Evolutionary conservation across 1,284 basidiomycete species (phyloP).

Genomic region (Nidula niveotomentosa): DNA sequence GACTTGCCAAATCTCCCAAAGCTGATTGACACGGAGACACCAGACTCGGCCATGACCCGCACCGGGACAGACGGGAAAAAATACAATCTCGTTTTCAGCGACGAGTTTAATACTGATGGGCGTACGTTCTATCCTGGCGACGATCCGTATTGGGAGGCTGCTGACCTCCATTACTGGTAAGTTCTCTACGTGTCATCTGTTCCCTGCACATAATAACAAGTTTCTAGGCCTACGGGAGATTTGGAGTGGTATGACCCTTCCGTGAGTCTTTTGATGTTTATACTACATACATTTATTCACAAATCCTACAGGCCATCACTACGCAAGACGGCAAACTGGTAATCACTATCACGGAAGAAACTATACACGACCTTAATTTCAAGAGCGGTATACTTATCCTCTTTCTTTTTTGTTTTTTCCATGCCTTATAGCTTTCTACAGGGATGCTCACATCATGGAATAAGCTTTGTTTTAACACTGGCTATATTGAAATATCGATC

Average conservation of each 20-base stretch:
- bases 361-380: slow-evolving; percentile 75
- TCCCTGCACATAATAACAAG: slow-evolving; percentile 19
- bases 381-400: slow-evolving; percentile 57
- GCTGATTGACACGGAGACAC: slow-evolving; percentile 74
- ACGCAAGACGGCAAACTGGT: slow-evolving; percentile 74
- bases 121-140: slow-evolving; percentile 79
- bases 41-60: slow-evolving; percentile 47
- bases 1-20: slow-evolving; percentile 52
- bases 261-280: slow-evolving; percentile 30
- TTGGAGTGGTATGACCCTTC: slow-evolving; percentile 84
- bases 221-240: slow-evolving; percentile 76
- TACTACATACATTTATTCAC: slow-evolving; percentile 2
- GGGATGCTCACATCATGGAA: slow-evolving; percentile 87
- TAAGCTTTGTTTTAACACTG: slow-evolving; percentile 92
- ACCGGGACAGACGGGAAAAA: slow-evolving; percentile 68
- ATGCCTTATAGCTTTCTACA: slow-evolving; percentile 15
- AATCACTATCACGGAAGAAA: slow-evolving; percentile 68
- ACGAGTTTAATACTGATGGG: slow-evolving; percentile 87
- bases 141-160: slow-evolving; percentile 79
- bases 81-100: slow-evolving; percentile 88
- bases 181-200: slow-evolving; percentile 11
- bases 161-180: slow-evolving; percentile 71
- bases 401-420: neutral
- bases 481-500: slow-evolving; percentile 81
- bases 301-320: slow-evolving; percentile 49